Base-by-base conservation (phyloP, 306 rosid genomes). In the Myrica gale region DNA sequence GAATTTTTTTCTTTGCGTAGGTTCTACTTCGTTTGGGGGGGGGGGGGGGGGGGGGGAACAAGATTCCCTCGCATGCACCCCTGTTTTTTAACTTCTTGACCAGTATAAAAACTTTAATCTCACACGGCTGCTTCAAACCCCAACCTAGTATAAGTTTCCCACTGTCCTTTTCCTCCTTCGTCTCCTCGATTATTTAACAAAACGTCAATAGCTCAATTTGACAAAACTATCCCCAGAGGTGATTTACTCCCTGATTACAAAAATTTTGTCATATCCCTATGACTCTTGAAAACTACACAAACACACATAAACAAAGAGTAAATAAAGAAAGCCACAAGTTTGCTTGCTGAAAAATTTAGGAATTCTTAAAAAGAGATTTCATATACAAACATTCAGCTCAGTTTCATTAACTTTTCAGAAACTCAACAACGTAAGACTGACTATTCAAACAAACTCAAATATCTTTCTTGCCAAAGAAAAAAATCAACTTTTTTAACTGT, bases 51-150 rank as follows among this genome's bases (percentile, higher is more conserved):
- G n/a, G n/a, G n/a, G n/a, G n/a, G n/a, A n/a, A n/a, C n/a, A n/a
- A n/a, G 23, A 69, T 44, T 15, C 54, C 73, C 41, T 57, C 71
- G 41, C 45, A 47, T 44, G 53, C 43, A 12, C 78, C 43, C 60
- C 43, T 66, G 78, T 73, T 43, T 61, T 63, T 57, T 41, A 21
- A 46, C 74, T 63, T 80, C 26, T 76, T 68, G 57, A 47, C 56
- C 68, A 62, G 43, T 37, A 58, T 48, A 50, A 37, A 76, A 66
- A 54, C 16, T 66, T 56, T 57, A 61, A 32, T 46, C 77, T 11
- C 55, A 70, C 74, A 71, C n/a, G 10, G 50, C 39, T 66, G 52
- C 53, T 67, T 12, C 39, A 58, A 26, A 32, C 57, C 58, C 51
- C 12, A 44, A 45, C 43, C 6, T 63, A 69, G 54, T 32, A 58